Evolutionary conservation across 768 basidiomycete species (phyloP).

Genomic region (Termitomyces titanicus): DNA sequence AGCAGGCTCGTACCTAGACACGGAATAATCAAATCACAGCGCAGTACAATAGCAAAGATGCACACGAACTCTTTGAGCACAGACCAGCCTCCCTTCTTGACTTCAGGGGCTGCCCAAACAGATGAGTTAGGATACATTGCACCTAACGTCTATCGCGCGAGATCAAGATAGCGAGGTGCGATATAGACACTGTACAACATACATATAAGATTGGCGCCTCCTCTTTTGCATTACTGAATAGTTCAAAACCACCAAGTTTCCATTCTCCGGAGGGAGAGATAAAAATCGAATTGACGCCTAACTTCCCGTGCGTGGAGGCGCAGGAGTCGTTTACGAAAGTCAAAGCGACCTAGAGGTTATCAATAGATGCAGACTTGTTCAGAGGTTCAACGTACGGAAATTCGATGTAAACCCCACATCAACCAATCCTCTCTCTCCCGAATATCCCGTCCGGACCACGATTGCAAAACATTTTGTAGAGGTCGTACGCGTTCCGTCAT

Average conservation of each 20-base stretch:
- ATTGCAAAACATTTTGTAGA: slow-evolving; percentile 54
- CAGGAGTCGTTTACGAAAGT: slow-evolving; percentile 87
- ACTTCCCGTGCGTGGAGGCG: slow-evolving; percentile 78
- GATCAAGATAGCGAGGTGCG: slow-evolving; percentile 8
- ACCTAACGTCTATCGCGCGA: slow-evolving; percentile 55
- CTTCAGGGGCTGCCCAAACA: slow-evolving; percentile 74
- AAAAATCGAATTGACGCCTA: slow-evolving; percentile 76
- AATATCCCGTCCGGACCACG: slow-evolving; percentile 58
- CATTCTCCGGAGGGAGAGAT: slow-evolving; percentile 94
- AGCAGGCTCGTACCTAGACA: slow-evolving; percentile 45
- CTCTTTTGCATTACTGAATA: slow-evolving; percentile 81
- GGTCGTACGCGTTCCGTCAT: slow-evolving; percentile 94
- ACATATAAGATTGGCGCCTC: slow-evolving; percentile 79
- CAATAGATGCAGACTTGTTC: background rate
- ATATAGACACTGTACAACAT: slow-evolving; percentile 27
- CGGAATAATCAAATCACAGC: background rate
- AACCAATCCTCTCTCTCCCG: slow-evolving; percentile 84
- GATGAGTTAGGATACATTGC: slow-evolving; percentile 59
- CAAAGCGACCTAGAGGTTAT: slow-evolving; percentile 65
- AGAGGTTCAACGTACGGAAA: slow-evolving; percentile 59
- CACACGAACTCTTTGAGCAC: slow-evolving; percentile 71
- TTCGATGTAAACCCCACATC: slow-evolving; percentile 89
- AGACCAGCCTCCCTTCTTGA: slow-evolving; percentile 84
- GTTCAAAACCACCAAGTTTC: slow-evolving; percentile 94
- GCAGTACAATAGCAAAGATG: background rate